Base-by-base conservation (phyloP, 495 filamentous ascomycete genomes). In the Melanomma pulvis-pyrius region DNA sequence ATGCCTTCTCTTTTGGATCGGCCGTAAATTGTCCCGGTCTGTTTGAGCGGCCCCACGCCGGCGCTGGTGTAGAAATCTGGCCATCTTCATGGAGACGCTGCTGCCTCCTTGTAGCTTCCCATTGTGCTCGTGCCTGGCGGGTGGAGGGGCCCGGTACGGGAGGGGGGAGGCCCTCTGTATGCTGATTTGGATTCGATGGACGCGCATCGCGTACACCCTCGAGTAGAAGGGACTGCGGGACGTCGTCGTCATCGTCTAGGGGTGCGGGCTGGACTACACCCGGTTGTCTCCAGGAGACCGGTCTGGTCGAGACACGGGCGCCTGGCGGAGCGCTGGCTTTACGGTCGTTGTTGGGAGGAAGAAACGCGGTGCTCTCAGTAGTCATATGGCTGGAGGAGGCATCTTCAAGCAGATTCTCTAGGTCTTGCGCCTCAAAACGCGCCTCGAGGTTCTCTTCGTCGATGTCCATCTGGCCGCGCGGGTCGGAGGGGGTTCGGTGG, bases 191-290 rank as follows among this genome's bases (percentile, higher is more conserved):
- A 17, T n/a, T 48, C 19, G 39, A 15, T 28, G 56, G 25, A 12
- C 51, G 53, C 5, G 59, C 29, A 19, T 61, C 55, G 25, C 59
- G 60, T 22, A 49, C 19, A 30, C 74, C 79, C 75, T 97, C 94
- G 25, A 98, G 85, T 28, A 98, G 77, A 53, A 98, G 81, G 15
- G 93, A 97, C 32, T 86, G 85, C 2, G 94, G 94, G 0, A 98
- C 94, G 68, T 98, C 94, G 56, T 96, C 93, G 73, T 96, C 91
- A 19, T 83, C 84, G 29, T 74, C 67, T 28, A 47, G n/a, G 32
- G 53, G 61, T 15, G 48, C 50, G 25, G 21, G 44, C 41, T 39
- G 46, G 15, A 34, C 36, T 22, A 46, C n/a, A 24, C 52, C 36
- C 11, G 68, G 34, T 19, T 58, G 57, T 58, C 41, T 62, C 68